Percentiles rank a stretch among this genome's conserved stretches.
Conservation (phyloP, 75 land plant genomes). For the Picea glauca region DNA sequence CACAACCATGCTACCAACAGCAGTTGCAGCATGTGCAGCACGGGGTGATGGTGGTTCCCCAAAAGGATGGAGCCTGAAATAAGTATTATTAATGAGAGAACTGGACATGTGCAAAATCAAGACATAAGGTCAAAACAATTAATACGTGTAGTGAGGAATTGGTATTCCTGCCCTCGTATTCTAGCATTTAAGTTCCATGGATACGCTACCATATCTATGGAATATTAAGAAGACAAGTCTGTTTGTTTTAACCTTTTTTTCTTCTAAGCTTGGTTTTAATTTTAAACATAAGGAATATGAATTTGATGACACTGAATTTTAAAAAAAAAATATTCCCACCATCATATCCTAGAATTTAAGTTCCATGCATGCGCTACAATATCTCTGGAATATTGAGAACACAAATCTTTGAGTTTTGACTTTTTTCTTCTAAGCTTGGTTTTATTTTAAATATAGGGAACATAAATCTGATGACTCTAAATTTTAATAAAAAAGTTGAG, state of each 20-base stretch:
- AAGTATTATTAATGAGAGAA: not conserved
- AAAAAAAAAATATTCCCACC: too few species aligned
- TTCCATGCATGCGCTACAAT: too few species aligned
- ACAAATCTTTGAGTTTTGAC: too few species aligned
- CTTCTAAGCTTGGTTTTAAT: not conserved
- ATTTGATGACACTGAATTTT: not conserved
- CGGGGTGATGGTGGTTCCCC: slow-evolving; percentile 63
- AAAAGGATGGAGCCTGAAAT: slow-evolving; percentile 39
- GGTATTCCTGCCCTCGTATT: not conserved
- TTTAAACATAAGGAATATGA: not conserved
- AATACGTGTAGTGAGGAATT: not conserved
- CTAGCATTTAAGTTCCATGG: not conserved
- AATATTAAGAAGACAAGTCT: not conserved
- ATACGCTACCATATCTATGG: not conserved
- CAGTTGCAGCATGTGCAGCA: slow-evolving; percentile 61
- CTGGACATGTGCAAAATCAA: not conserved
- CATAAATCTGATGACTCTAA: not conserved
- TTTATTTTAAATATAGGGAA: too few species aligned
- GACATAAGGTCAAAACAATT: not conserved
- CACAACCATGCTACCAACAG: slow-evolving; percentile 59
- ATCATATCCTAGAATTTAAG: too few species aligned
- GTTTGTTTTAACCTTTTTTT: not conserved
- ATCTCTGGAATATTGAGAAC: too few species aligned
- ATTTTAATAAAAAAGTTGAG: not conserved
- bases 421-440: too few species aligned